Percentiles rank a stretch among this genome's conserved stretches.
These are phyloP conservation scores for Mortierella sp. DNA, from an alignment of 371 early-diverging fungal genomes.

Conservation along the genomic window DNA sequence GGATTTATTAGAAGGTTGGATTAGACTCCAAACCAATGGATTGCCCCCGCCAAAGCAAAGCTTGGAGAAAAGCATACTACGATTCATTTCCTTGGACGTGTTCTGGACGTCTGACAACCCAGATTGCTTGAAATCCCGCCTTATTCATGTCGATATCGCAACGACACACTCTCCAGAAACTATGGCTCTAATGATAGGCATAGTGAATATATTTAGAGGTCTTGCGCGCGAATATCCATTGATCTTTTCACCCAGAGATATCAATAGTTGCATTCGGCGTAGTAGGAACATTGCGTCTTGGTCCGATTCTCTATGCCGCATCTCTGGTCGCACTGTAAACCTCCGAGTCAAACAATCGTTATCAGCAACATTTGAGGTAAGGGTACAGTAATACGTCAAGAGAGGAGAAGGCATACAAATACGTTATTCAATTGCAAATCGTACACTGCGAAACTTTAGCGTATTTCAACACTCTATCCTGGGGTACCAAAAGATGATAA, in stretches of 20 bases:
- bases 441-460: background rate
- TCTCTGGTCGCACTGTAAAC: background rate
- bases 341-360: background rate
- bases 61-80: conserved; percentile 1
- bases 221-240: conserved; percentile 13
- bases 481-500: conserved; percentile 3
- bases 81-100: conserved; percentile 5
- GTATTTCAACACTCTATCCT: conserved; percentile 11
- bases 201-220: background rate
- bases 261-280: background rate
- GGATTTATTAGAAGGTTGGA: conserved; percentile 6
- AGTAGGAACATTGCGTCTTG: background rate
- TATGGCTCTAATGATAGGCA: conserved; percentile 7
- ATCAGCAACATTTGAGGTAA: conserved; percentile 14
- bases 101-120: conserved; percentile 11
- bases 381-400: too few species aligned
- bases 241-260: conserved; percentile 18
- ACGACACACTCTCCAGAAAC: conserved; percentile 9
- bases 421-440: too few species aligned
- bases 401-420: too few species aligned
- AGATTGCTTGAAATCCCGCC: background rate
- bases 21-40: conserved; percentile 6
- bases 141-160: background rate
- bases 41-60: conserved; percentile 10
- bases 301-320: conserved; percentile 10